Evolutionary conservation across 2,329 filamentous ascomycete genomes (phyloP), one percentile per base, ranked within the genome.

Genomic region (Cytospora paraplurivora): DNA sequence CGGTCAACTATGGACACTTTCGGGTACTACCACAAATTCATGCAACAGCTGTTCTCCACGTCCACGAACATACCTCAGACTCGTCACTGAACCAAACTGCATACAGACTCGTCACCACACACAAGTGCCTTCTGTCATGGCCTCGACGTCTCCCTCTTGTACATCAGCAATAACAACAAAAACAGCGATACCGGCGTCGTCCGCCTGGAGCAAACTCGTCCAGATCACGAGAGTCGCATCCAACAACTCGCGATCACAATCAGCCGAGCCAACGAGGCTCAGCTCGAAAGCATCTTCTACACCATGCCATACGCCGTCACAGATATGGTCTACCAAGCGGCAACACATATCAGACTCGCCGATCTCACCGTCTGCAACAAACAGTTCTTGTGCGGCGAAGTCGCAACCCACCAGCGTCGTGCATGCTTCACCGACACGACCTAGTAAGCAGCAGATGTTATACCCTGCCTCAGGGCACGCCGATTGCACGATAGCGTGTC

Each of bases 171-270:
- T 49, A 55, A 55, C 21, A 7, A 17, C 44, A 49, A 32, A 38
- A 47, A 17, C 27, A 27, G 27, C 27, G 27, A 4, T 27, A 27
- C 27, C 27, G 27, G 27, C 56, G 13, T 53, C 52, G 7, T 64
- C 64, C 21, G 64, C 64, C 51, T 66, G 64, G 64, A 62, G 52
- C 17, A 59, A 58, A 10, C 64, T 66, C 33, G 64, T 66, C 34
- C 50, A 66, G 12, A 21, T 52, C 10, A 66, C 64, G 15, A 60
- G 56, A 34, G 53, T 33, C 13, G 64, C 64, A 33, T 61, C 64
- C 19, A 52, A 67, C 11, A 49, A 27, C 33, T 37, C 53, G 6
- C 56, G 59, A 53, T 21, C 58, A n/a, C 15, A 32, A 34, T 37
- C 35, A 49, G 62, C 41, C 51, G 68, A 66, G 54, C 50, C 61